Base-by-base conservation (phyloP, 192 early-diverging fungal genomes). In the Podila clonocystis region DNA sequence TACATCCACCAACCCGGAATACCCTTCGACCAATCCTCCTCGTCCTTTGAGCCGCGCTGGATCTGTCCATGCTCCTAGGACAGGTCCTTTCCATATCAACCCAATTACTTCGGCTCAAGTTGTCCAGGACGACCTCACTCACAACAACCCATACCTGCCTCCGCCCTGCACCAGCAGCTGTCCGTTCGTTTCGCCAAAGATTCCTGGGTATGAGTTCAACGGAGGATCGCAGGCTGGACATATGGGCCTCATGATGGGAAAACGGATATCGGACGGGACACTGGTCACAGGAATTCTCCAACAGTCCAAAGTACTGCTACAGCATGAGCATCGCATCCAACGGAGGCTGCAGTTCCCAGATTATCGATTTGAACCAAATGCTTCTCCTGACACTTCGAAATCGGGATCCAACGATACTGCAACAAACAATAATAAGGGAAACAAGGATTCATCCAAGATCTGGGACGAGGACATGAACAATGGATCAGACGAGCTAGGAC, bases 221-320 rank as follows among this genome's bases (percentile, higher is more conserved):
- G 71, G 70, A 30, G 77, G 77, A 29, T 80, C 77, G 5, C 77
- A 80, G 48, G 77, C 77, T 4, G 77, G 77, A 28, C 67, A 72
- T 24, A 80, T 80, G 70, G 77, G 77, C 2, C 24, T 80, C 26
- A 80, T 80, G 66, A 72, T 80, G 66, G 77, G 77, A 20, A 80
- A 62, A 55, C 70, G 77, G 55, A 19, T 80, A 28, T 68, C 70
- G 29, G 70, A 80, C 57, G 70, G 77, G 29, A 49, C 58, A 0
- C 71, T 50, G 6, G 70, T 80, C 2, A 80, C 77, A 17, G 77
- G 70, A 19, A 80, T 72, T 20, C 52, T 80, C 0, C 70, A 80
- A 30, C 77, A 72, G 6, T 73, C 70, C 20, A 59, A 50, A 0
- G 50, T 71, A 33, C 52, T 80, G 22, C 71, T 80, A n/a, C 70